Conservation (phyloP, 1,284 basidiomycete species). For the Melampsora americana region DNA sequence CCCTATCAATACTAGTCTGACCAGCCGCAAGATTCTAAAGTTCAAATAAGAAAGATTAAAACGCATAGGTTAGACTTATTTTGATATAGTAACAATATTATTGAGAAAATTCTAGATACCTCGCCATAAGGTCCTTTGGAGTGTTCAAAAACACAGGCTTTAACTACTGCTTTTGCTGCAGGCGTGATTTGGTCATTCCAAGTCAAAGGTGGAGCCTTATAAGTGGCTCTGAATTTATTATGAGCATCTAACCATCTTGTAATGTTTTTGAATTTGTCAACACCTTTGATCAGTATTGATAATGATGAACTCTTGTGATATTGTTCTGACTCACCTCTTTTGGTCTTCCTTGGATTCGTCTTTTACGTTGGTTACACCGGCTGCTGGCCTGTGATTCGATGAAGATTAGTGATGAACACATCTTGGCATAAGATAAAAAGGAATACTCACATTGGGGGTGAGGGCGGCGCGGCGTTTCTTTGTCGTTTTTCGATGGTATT, state of each 20-base stretch:
- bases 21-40: constrained; percentile 34
- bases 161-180: constrained; percentile 7
- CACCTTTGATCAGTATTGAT: background rate
- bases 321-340: background rate
- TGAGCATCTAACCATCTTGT: constrained; percentile 32
- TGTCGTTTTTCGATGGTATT: no score
- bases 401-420: no score
- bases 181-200: constrained; percentile 17
- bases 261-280: background rate
- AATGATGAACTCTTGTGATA: background rate
- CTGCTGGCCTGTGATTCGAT: no score
- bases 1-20: constrained; percentile 4
- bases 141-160: constrained; percentile 23
- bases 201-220: constrained; percentile 9
- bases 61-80: background rate
- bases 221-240: constrained; percentile 20
- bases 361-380: background rate
- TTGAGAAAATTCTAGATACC: constrained; percentile 1
- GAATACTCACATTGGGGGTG: no score
- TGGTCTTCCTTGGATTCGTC: background rate
- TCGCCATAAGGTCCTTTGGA: constrained; percentile 23
- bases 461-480: no score
- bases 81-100: no score
- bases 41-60: background rate
- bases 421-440: no score